Base-by-base conservation (phyloP, 805 yeast genomes). In the Torulaspora maleeae region DNA sequence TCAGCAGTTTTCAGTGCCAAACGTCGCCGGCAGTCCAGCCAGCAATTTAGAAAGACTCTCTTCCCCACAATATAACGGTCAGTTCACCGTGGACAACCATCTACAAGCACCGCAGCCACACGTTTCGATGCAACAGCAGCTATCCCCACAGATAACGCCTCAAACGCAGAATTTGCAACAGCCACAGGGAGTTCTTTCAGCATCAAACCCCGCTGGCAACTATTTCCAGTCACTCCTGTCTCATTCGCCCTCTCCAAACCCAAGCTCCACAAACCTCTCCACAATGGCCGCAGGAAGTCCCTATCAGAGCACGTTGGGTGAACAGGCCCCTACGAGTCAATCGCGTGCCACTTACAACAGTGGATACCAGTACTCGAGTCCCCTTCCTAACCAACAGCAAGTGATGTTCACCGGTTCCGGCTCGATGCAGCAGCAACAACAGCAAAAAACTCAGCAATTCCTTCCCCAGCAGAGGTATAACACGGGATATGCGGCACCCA, bases 181-280 rank as follows among this genome's bases (percentile, higher is more conserved):
- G n/a, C 49, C 41, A 16, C 48, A 56, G 2, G 49, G 54, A 19
- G 29, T 59, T 24, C 57, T 68, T 16, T 54, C 61, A 4, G 41
- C 29, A 25, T 52, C 54, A 6, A 55, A 51, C 41, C 54, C 59
- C 2, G 63, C 62, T 6, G 55, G 49, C 17, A 55, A 41, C 30
- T 62, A 63, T 37, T 58, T 60, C 36, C 64, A 60, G 35, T 52
- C 62, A 5, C 51, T 61, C n/a, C 47, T 60, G 10, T 57, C 66
- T 1, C 44, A 45, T 36, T 51, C 67, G 10, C 60, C 63, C 20
- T 61, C 67, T 2, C 66, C 66, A 5, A 52, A 47, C 22, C 43
- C 51, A 4, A 56, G 60, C 38, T 44, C 44, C 22, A 13, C 36
- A 5, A 58, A 51, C 22, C 22, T 59, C 19, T 28, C 49, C 17